Conservation (phyloP, 176 grass and related monocot genomes). For the Oryza rufipogon region DNA sequence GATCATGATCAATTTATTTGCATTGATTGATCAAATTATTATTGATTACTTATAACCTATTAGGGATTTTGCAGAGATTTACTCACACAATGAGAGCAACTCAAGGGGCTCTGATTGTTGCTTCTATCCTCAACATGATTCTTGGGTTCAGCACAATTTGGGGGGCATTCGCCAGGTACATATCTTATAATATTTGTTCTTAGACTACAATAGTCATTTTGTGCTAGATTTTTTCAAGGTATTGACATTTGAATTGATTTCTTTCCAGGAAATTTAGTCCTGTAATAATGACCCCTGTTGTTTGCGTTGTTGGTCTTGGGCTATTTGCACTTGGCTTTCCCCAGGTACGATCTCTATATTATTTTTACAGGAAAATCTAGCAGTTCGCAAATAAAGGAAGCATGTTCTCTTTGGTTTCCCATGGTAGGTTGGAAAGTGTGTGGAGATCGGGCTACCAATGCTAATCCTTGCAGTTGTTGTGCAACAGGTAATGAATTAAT, state of each 20-base stretch:
- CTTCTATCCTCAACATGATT: conserved; percentile 91
- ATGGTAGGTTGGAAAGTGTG: conserved; percentile 95
- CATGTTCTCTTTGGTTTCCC: conserved; percentile 36
- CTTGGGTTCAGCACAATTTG: conserved; percentile 82
- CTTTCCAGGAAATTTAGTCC: conserved; percentile 79
- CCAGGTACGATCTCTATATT: conserved; percentile 61
- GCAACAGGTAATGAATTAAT: conserved; percentile 69
- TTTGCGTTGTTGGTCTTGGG: conserved; percentile 93
- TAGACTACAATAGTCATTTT: conserved; percentile 7
- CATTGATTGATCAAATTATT: conserved; percentile 24
- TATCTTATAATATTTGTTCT: conserved; percentile 25
- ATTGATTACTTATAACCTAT: conserved; percentile 42
- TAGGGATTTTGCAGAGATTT: conserved; percentile 79
- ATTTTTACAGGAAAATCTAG: conserved; percentile 23
- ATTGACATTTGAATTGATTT: conserved; percentile 32
- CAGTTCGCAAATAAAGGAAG: conserved; percentile 11
- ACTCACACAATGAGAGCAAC: conserved; percentile 82
- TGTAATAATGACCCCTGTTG: conserved; percentile 83
- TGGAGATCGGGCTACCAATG: conserved; percentile 96
- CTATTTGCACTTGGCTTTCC: conserved; percentile 91
- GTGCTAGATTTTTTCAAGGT: conserved; percentile 14
- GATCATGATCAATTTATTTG: conserved; percentile 22
- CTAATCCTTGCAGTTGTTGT: conserved; percentile 76
- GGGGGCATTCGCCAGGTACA: conserved; percentile 67
- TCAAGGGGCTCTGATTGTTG: conserved; percentile 88